phyloP scores from a whole-genome alignment of 331 rosid genomes.

The Stylosanthes scabra region DNA sequence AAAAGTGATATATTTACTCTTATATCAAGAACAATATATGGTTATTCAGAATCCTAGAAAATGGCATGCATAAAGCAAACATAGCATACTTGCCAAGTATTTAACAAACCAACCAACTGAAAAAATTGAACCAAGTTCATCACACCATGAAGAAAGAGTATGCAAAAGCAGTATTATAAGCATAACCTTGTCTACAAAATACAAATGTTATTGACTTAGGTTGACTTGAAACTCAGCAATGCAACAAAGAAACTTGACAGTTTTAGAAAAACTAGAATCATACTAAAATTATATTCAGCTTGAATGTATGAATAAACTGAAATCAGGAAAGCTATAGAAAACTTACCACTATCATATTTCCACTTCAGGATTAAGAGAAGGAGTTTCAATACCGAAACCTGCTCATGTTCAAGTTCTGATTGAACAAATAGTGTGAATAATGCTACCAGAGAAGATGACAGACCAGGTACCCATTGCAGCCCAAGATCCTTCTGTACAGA shows the following conservation, averaged over 20 bases:
- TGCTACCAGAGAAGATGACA: conserved; percentile 60
- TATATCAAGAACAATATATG: conserved; percentile 7
- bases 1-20: conserved; percentile 23
- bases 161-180: conserved; percentile 19
- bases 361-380: conserved; percentile 69
- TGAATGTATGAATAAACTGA: conserved; percentile 29
- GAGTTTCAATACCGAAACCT: conserved; percentile 69
- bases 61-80: conserved; percentile 21
- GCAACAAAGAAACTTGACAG: neutral
- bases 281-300: conserved; percentile 27
- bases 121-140: conserved; percentile 3
- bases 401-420: conserved; percentile 91
- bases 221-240: conserved; percentile 22
- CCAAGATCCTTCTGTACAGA: conserved; percentile 79
- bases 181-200: conserved; percentile 13
- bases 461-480: conserved; percentile 62
- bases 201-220: conserved; percentile 1
- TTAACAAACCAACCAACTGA: conserved; percentile 20
- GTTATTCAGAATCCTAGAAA: conserved; percentile 19
- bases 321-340: conserved; percentile 25
- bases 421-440: conserved; percentile 64
- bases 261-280: conserved; percentile 18
- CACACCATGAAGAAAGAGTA: conserved; percentile 12
- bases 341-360: conserved; percentile 78
- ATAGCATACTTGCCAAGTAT: conserved; percentile 11